phyloP scores from a whole-genome alignment of 495 filamentous ascomycete genomes.

The Jackrogersella minutella region DNA sequence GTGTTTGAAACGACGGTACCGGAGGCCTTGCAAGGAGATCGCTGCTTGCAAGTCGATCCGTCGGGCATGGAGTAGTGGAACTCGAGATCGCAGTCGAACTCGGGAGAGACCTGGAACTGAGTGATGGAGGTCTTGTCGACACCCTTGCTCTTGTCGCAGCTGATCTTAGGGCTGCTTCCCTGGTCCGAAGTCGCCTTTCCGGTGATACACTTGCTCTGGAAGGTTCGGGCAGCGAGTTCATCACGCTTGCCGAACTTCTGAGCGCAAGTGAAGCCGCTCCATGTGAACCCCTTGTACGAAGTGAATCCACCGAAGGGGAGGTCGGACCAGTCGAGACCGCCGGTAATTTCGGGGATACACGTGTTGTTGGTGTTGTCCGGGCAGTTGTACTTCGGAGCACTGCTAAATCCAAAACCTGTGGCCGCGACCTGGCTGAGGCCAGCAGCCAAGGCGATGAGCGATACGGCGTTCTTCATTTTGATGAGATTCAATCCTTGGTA shows the following conservation, averaged over 20 bases:
- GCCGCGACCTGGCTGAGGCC: conserved; percentile 64
- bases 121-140: conserved; percentile 76
- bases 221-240: conserved; percentile 54
- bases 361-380: conserved; percentile 80
- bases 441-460: conserved; percentile 65
- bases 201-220: conserved; percentile 70
- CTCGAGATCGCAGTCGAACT: conserved; percentile 77
- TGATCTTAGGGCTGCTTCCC: conserved; percentile 64
- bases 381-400: conserved; percentile 67
- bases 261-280: conserved; percentile 73
- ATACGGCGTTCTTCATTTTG: conserved; percentile 59
- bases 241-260: conserved; percentile 62
- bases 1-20: conserved; percentile 77
- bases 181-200: conserved; percentile 60
- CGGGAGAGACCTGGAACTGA: conserved; percentile 72
- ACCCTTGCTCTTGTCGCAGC: conserved; percentile 56
- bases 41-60: conserved; percentile 79
- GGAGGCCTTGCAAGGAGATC: conserved; percentile 65
- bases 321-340: conserved; percentile 75
- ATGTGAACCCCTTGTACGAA: conserved; percentile 74
- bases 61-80: conserved; percentile 86
- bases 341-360: conserved; percentile 70
- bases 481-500: conserved; percentile 18
- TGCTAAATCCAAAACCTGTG: conserved; percentile 62
- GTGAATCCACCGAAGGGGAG: conserved; percentile 69